Percentiles rank a stretch among this genome's conserved stretches.
Evolutionary conservation across 2,329 filamentous ascomycete species (phyloP).

Genomic region (Rhinocladiella similis): DNA sequence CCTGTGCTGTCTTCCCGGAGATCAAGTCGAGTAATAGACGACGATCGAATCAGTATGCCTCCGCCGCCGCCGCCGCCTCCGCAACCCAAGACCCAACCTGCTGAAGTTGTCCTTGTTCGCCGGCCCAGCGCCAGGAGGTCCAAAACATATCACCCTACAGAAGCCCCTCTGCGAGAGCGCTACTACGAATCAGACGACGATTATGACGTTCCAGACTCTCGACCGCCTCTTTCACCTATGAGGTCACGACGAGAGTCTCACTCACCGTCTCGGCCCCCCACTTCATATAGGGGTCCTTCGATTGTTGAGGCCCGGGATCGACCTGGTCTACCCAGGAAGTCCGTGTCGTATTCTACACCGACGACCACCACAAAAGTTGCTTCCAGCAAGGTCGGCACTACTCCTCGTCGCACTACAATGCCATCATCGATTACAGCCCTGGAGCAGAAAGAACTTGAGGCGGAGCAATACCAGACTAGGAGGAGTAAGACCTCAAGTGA

Average conservation of each 20-base stretch:
- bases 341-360: slow-evolving; percentile 19
- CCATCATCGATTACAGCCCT: slow-evolving; percentile 7
- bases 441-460: slow-evolving; percentile 22
- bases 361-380: slow-evolving; percentile 14
- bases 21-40: slow-evolving; percentile 18
- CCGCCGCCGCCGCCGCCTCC: slow-evolving; percentile 28
- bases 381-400: slow-evolving; percentile 3
- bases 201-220: slow-evolving; percentile 8
- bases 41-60: slow-evolving; percentile 24
- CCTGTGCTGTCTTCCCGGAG: slow-evolving; percentile 16
- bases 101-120: slow-evolving; percentile 10
- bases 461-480: slow-evolving; percentile 24
- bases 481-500: slow-evolving; percentile 19
- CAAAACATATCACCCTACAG: slow-evolving; percentile 22
- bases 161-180: slow-evolving; percentile 8
- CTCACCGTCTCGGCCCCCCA: slow-evolving; percentile 21
- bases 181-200: slow-evolving; percentile 17
- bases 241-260: slow-evolving; percentile 19
- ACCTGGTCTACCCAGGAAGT: slow-evolving; percentile 18
- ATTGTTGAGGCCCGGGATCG: slow-evolving; percentile 15
- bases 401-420: slow-evolving; percentile 13
- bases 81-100: slow-evolving; percentile 18
- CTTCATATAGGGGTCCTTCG: slow-evolving; percentile 17
- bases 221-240: slow-evolving; percentile 8
- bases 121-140: slow-evolving; percentile 22